Evolutionary conservation across 73 alveolate genomes (phyloP).

Genomic region (Symbiodinium pilosum): DNA sequence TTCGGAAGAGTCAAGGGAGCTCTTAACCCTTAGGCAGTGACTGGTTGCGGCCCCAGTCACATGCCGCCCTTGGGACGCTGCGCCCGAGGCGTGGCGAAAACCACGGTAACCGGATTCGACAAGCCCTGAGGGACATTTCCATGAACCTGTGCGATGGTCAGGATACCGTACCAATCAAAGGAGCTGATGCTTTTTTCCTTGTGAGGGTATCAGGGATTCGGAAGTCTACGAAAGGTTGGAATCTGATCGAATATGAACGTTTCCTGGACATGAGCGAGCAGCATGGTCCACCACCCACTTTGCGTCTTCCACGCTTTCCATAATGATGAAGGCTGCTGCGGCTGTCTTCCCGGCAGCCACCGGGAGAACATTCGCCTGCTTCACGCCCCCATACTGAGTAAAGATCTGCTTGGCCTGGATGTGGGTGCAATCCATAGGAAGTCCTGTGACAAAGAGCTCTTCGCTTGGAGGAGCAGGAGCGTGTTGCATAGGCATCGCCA

Average conservation of each 20-base stretch:
- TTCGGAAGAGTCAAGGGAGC: no score
- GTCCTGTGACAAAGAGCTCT: background rate
- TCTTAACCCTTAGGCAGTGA: no score
- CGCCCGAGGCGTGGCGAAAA: constrained; percentile 61
- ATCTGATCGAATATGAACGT: no score
- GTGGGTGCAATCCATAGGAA: background rate
- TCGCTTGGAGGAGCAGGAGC: background rate
- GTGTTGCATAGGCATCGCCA: no score
- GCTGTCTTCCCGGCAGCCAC: constrained; percentile 83
- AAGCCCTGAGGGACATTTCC: constrained; percentile 79
- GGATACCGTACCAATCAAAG: no score
- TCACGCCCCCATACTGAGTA: constrained; percentile 66
- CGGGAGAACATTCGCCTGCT: constrained; percentile 62
- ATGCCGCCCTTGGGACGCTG: constrained; percentile 35
- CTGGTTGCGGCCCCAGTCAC: no score
- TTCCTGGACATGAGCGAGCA: no score
- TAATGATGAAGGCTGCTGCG: constrained; percentile 62
- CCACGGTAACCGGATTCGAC: constrained; percentile 51
- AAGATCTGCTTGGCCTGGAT: constrained; percentile 52
- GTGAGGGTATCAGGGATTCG: no score
- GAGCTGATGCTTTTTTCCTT: no score
- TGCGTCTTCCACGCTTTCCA: constrained; percentile 73
- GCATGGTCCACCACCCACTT: constrained; percentile 78
- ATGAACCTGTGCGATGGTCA: no score
- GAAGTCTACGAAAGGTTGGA: no score